A percentile compares a stretch with the other conserved stretches of the same genome.
These are phyloP conservation scores for Priceomyces medius DNA, from an alignment of 805 yeast genomes.

Conservation along the genomic window DNA sequence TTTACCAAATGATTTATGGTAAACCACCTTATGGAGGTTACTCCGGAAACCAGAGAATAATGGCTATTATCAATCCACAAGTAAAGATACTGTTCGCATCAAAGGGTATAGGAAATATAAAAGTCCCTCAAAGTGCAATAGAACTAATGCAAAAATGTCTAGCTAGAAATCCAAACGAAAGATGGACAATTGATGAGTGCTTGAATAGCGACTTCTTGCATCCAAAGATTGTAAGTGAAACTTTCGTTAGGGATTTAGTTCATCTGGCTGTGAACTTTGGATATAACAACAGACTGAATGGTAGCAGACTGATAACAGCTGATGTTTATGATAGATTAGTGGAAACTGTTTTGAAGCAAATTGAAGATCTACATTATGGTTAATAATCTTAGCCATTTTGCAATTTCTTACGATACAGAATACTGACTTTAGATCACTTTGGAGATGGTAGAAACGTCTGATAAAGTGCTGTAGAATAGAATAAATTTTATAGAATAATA, in stretches of 20 bases:
- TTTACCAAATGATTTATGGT: conserved; percentile 94
- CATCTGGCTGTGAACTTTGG: conserved; percentile 80
- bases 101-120: conserved; percentile 55
- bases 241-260: conserved; percentile 66
- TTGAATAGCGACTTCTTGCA: conserved; percentile 63
- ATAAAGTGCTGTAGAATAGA: conserved; percentile 3
- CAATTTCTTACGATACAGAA: background rate
- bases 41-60: conserved; percentile 70
- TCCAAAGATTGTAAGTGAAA: conserved; percentile 71
- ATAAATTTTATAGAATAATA: conserved; percentile 7
- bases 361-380: conserved; percentile 36
- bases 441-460: background rate
- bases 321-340: conserved; percentile 41
- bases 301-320: conserved; percentile 40
- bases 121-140: conserved; percentile 68
- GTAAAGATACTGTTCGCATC: conserved; percentile 67
- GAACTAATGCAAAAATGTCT: conserved; percentile 74
- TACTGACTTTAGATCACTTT: background rate
- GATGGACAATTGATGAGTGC: conserved; percentile 65
- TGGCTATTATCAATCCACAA: conserved; percentile 85
- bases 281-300: conserved; percentile 35
- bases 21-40: conserved; percentile 84
- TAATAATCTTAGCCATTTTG: conserved; percentile 9
- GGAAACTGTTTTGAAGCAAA: conserved; percentile 38
- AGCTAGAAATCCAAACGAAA: conserved; percentile 61